Base-by-base conservation (phyloP, 176 grass and related monocot species). In the Olyra latifolia region DNA sequence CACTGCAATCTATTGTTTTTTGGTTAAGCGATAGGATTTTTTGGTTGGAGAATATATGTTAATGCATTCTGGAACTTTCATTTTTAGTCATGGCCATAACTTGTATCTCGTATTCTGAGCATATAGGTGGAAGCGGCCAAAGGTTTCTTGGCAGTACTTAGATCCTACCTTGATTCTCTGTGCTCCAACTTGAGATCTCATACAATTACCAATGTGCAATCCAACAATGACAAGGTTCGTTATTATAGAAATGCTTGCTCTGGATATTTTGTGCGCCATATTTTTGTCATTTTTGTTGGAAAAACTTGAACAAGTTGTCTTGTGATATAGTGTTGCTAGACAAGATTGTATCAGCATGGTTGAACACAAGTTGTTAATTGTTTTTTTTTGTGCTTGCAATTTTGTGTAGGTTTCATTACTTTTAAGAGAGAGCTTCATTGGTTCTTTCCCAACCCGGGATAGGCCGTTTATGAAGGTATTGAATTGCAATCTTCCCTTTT, bases 141-240 rank as follows among this genome's bases (percentile, higher is more conserved):
- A 93, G 97, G 90, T 84, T 96, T 99, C 86, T 82, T 93, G 76
- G 90, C 97, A 47, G 87, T 91, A 66, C 81, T 99, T 80, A 93
- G 93, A 89, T 85, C 93, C 32, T 83, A 99, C 80, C 90, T 99
- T n/a, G 97, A 99, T 91, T 91, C 88, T 16, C 73, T 96, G 32
- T 99, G 97, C 83, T 91, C 91, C 72, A 96, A 99, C 70, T 83
- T 99, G 65, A 80, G 97, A 80, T 96, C 97, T 79, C 97, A 96
- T 81, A 99, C 97, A 6, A 96, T 96, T 55, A 99, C 97, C 73
- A 99, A 99, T 89, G 97, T 99, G 5, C 97, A 99, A 91, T 96
- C 93, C 46, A 96, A 99, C 73, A 99, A 91, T 86, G 97, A 99
- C 86, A 99, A 99, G 97, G 97, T 99, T 87, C 42, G 30, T 47